Evolutionary conservation across 345 rosid genomes (phyloP), one percentile per base, ranked within the genome.

Genomic region (Eucalyptus sp.): DNA sequence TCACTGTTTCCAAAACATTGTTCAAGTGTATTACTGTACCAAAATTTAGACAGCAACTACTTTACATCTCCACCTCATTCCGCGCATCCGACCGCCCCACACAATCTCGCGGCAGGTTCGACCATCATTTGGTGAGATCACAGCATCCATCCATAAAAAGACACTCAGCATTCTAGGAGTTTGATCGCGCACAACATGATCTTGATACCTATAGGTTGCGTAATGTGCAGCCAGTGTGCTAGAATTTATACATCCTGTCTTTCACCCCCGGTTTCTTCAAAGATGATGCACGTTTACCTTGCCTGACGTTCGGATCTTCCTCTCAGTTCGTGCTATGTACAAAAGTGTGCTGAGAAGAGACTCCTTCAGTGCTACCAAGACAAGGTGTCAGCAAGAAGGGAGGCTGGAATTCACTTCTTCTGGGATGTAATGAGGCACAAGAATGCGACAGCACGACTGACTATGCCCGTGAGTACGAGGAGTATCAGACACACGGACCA

Each of bases 361-460:
- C 86, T 85, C 51, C 56, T 85, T 50, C 56, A 50, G 41, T 27
- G 56, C 51, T 46, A 49, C 52, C 49, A 14, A 46, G 41, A 14
- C 16, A 85, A 27, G 41, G 41, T 50, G 33, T 85, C 52, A 14
- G 86, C 86, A 58, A 37, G 51, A 33, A 18, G 48, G 43, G 43
- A 37, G 41, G 46, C 51, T 27, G 44, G 46, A 20, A 52, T 37
- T 96, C 94, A 97, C 91, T 91, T 95, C 96, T 93, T 96, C 90
- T 92, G 96, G 80, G 96, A 94, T 90, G 92, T 94, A 50, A 96
- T 11, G 95, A 97, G 93, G 84, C 97, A 95, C 33, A 92, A 54
- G 91, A 92, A 96, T 25, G 99, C 98, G 3, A 92, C 85, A 8
- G 86, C 68, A 56, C 99, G 96, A 91, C 94, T 89, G 83, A 90